phyloP scores from a whole-genome alignment of 176 grass and related monocot genomes.

The Avena insularis region DNA sequence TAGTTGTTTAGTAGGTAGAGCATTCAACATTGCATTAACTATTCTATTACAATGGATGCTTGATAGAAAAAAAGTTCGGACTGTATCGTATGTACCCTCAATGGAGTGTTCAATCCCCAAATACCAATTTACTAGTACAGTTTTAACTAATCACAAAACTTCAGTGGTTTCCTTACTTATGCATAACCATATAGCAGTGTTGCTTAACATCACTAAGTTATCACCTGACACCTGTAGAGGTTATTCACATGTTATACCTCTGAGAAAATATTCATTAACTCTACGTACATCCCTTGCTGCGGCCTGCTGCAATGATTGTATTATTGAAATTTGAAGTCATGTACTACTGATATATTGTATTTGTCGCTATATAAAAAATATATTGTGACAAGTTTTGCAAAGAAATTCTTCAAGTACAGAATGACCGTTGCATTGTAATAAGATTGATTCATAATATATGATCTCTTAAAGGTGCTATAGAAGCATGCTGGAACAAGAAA shows the following conservation, averaged over 20 bases:
- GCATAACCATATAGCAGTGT: background rate
- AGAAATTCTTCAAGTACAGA: background rate
- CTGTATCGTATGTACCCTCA: background rate
- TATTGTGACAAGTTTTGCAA: background rate
- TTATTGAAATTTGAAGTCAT: background rate
- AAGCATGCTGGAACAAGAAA: background rate
- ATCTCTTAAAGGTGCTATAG: slow-evolving; percentile 13
- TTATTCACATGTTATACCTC: background rate
- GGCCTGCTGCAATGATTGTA: background rate
- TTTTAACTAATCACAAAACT: background rate
- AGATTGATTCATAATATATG: background rate
- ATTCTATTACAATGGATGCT: background rate
- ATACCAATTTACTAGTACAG: background rate
- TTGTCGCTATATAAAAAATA: background rate
- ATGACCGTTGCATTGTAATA: background rate
- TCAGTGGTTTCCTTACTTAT: background rate
- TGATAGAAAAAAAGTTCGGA: background rate
- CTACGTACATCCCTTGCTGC: background rate
- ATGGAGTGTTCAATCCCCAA: background rate
- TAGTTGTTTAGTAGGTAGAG: slow-evolving; percentile 2
- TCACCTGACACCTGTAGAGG: background rate
- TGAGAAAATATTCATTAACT: background rate
- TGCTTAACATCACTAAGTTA: background rate
- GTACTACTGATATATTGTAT: background rate
- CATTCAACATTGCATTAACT: background rate